These are phyloP conservation scores for Parsonsia alboflavescens DNA, from an alignment of 257 asterid genomes.

Conservation along the genomic window DNA sequence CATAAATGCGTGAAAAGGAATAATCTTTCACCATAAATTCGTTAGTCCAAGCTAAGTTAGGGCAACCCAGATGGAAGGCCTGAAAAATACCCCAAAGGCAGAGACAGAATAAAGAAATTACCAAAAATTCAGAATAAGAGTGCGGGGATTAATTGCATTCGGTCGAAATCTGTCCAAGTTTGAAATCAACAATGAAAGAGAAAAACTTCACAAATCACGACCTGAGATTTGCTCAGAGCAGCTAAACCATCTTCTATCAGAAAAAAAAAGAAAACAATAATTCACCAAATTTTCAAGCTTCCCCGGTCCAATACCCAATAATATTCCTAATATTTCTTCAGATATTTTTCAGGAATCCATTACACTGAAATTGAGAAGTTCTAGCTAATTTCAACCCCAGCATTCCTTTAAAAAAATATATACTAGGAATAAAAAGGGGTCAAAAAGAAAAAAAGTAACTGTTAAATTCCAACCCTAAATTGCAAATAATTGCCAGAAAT, in stretches of 20 bases:
- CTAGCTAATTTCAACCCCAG: background rate
- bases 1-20: background rate
- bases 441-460: background rate
- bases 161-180: background rate
- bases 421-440: background rate
- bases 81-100: background rate
- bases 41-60: conserved; percentile 1
- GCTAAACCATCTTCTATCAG: background rate
- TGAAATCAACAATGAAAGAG: background rate
- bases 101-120: conserved; percentile 1
- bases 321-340: background rate
- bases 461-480: conserved; percentile 5
- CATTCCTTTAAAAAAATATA: background rate
- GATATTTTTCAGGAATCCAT: conserved; percentile 1
- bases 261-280: background rate
- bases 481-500: background rate
- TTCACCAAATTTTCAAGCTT: background rate
- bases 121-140: conserved; percentile 1
- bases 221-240: conserved; percentile 1
- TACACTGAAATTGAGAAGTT: conserved; percentile 1
- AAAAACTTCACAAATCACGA: background rate
- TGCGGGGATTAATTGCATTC: background rate
- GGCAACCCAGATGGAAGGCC: background rate
- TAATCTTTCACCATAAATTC: background rate
- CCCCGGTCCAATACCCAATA: background rate